These are phyloP conservation scores for Aspergillus bombycis DNA, from an alignment of 2,329 filamentous ascomycete species.

Conservation along the genomic window DNA sequence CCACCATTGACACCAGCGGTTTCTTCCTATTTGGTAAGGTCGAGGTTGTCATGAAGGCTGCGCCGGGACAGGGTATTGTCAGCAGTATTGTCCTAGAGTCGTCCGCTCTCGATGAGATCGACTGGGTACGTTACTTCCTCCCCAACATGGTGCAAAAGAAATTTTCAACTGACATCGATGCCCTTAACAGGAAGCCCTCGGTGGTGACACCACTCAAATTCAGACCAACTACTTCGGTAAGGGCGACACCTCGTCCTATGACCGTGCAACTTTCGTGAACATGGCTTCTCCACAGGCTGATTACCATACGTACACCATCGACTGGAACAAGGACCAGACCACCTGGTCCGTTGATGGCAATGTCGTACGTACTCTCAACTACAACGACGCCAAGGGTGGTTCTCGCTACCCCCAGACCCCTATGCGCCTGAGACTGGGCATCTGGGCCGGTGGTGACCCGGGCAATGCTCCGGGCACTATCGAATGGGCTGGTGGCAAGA, in stretches of 20 bases:
- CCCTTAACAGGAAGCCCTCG: constrained; percentile 38
- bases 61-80: constrained; percentile 86
- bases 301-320: constrained; percentile 54
- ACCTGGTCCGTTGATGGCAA: constrained; percentile 67
- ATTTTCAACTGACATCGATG: constrained; percentile 19
- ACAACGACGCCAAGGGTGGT: constrained; percentile 61
- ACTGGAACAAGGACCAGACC: constrained; percentile 67
- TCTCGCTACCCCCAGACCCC: constrained; percentile 72
- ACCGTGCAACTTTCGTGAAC: constrained; percentile 79
- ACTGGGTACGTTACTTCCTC: constrained; percentile 80
- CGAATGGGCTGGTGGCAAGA: constrained; percentile 70
- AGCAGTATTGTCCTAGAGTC: constrained; percentile 90
- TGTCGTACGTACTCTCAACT: constrained; percentile 64
- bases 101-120: constrained; percentile 93
- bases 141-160: not conserved
- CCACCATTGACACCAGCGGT: constrained; percentile 83
- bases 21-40: constrained; percentile 98
- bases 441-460: constrained; percentile 67
- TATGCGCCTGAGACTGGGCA: constrained; percentile 70
- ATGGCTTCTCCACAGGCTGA: constrained; percentile 59
- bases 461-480: constrained; percentile 53
- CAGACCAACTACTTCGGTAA: constrained; percentile 98
- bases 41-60: constrained; percentile 81
- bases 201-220: constrained; percentile 37
- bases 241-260: constrained; percentile 75